These are phyloP conservation scores for Lactuca saligna DNA, from an alignment of 129 eudicot genomes.

Conservation along the genomic window DNA sequence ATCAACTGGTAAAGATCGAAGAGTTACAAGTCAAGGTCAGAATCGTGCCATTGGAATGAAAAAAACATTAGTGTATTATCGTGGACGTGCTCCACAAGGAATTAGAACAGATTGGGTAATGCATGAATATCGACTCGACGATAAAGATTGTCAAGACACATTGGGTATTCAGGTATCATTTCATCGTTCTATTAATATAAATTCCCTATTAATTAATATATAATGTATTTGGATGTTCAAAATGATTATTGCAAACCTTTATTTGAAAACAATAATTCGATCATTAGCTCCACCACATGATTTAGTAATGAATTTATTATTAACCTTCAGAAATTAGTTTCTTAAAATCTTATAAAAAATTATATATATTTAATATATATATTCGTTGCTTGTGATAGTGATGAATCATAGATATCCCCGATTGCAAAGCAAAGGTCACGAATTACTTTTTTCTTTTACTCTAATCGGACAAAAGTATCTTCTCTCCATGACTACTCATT, in stretches of 20 bases:
- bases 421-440: slow-evolving; percentile 35
- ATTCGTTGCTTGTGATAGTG: slow-evolving; percentile 35
- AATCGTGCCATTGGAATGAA: slow-evolving; percentile 85
- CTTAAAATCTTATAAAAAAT: not conserved
- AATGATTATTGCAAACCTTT: not conserved
- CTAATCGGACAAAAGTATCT: slow-evolving; percentile 38
- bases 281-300: no score
- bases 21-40: slow-evolving; percentile 51
- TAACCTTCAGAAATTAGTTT: no score
- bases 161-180: slow-evolving; percentile 68
- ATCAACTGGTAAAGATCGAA: slow-evolving; percentile 92
- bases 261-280: not conserved
- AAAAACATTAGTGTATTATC: slow-evolving; percentile 91
- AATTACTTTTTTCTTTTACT: slow-evolving; percentile 39
- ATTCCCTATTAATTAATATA: not conserved
- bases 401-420: slow-evolving; percentile 34
- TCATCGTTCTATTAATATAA: not conserved
- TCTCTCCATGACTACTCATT: slow-evolving; percentile 25
- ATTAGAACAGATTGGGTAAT: slow-evolving; percentile 95
- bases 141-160: slow-evolving; percentile 67
- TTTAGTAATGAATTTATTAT: not conserved
- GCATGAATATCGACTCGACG: slow-evolving; percentile 96
- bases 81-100: slow-evolving; percentile 97
- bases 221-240: not conserved
- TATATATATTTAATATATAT: not conserved